Evolutionary conservation across 345 rosid genomes (phyloP).

Genomic region (Hirschfeldia incana): DNA sequence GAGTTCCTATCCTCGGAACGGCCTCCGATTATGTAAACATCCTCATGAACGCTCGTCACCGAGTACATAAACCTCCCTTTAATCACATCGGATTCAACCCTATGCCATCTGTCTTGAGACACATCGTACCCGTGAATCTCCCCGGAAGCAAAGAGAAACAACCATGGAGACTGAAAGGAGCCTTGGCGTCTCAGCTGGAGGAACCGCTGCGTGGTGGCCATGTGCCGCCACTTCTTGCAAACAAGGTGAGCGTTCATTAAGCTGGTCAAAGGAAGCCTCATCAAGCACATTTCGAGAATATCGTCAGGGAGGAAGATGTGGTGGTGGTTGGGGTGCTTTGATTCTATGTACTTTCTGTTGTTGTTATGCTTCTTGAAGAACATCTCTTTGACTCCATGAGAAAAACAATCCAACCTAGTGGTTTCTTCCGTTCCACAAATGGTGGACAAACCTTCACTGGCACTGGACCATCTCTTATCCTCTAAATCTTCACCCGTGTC

Average conservation of each 20-base stretch:
- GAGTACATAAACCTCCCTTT: constrained; percentile 91
- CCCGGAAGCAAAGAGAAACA: constrained; percentile 88
- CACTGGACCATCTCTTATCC: constrained; percentile 82
- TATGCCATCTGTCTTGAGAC: constrained; percentile 77
- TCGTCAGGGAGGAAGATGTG: constrained; percentile 84
- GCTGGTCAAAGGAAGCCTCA: constrained; percentile 80
- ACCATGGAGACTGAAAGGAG: constrained; percentile 73
- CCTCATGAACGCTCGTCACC: constrained; percentile 69
- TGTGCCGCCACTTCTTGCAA: constrained; percentile 87
- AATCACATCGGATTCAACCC: constrained; percentile 60
- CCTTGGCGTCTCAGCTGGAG: constrained; percentile 75
- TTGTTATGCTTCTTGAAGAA: constrained; percentile 65
- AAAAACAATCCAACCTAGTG: constrained; percentile 76
- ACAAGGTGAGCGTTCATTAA: constrained; percentile 90
- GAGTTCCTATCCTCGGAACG: constrained; percentile 86
- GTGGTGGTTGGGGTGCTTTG: constrained; percentile 48
- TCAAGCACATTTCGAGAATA: constrained; percentile 85
- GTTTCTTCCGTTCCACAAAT: constrained; percentile 69
- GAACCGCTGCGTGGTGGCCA: constrained; percentile 72
- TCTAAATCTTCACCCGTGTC: constrained; percentile 78
- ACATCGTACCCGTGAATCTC: constrained; percentile 81
- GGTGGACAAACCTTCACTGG: constrained; percentile 60
- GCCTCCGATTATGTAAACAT: constrained; percentile 82
- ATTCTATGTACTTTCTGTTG: constrained; percentile 49
- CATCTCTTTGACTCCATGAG: constrained; percentile 79